phyloP scores from a whole-genome alignment of 169 alveolate species.

The Eimeria acervulina region DNA sequence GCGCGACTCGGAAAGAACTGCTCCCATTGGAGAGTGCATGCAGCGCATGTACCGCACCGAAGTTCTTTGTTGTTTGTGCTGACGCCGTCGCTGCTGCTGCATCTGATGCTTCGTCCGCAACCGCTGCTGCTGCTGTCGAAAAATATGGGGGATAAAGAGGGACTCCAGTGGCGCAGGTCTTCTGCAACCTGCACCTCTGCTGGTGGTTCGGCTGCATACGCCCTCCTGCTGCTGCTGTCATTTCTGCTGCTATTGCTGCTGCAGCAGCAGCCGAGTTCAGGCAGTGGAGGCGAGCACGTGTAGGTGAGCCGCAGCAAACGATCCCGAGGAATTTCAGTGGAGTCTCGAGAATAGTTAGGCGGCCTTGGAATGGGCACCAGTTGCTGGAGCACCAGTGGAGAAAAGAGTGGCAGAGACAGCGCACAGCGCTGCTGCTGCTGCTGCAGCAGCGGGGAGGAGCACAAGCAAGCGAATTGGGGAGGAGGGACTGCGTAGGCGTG shows the following conservation, averaged over 20 bases:
- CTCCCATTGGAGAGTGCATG: constrained; percentile 57
- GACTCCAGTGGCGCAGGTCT: background rate
- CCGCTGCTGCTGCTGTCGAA: background rate
- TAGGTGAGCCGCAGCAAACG: constrained; percentile 28
- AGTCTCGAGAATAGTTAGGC: background rate
- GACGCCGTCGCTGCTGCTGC: background rate
- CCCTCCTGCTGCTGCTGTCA: background rate
- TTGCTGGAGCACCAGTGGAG: constrained; percentile 55
- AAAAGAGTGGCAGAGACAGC: constrained; percentile 47
- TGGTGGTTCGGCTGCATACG: background rate
- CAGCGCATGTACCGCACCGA: constrained; percentile 66
- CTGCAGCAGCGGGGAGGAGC: constrained; percentile 9
- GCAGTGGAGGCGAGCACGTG: constrained; percentile 40
- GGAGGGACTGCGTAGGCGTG: constrained; percentile 33
- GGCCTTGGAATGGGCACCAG: background rate
- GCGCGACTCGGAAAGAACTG: constrained; percentile 50
- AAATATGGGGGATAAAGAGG: background rate
- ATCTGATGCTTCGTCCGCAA: background rate
- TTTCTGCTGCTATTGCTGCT: background rate
- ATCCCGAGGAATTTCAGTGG: background rate
- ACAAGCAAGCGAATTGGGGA: constrained; percentile 3
- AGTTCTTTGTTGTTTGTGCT: constrained; percentile 1
- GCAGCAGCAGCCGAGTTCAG: constrained; percentile 52
- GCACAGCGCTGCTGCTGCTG: constrained; percentile 60
- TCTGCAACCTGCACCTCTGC: background rate